Percentiles rank a stretch among this genome's conserved stretches.
phyloP scores from a whole-genome alignment of 345 rosid genomes.

The Lagerstroemia speciosa region DNA sequence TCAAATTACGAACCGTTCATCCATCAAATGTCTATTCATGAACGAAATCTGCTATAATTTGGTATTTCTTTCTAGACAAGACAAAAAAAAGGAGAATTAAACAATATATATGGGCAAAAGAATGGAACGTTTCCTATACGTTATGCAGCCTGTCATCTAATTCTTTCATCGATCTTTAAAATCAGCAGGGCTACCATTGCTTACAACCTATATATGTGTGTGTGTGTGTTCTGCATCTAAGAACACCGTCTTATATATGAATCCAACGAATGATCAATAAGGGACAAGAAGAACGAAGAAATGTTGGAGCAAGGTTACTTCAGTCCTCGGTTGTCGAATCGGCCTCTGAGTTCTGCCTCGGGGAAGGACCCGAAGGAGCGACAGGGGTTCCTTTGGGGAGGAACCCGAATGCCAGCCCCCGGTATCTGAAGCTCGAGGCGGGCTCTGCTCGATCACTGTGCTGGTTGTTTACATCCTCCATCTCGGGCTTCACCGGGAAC shows the following conservation, averaged over 20 bases:
- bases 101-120: not conserved
- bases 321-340: not conserved
- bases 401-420: slow-evolving; percentile 1
- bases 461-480: not conserved
- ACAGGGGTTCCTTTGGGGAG: slow-evolving; percentile 7
- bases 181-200: not conserved
- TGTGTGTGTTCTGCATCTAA: not conserved
- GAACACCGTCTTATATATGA: not conserved
- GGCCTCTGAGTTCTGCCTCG: not conserved
- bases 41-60: not conserved
- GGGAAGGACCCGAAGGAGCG: slow-evolving; percentile 6
- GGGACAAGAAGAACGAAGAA: not conserved
- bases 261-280: not conserved
- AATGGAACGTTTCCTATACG: not conserved
- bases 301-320: not conserved
- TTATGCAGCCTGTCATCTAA: not conserved
- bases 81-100: not conserved
- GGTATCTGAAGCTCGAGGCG: slow-evolving; percentile 4
- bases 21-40: not conserved
- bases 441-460: not conserved
- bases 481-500: not conserved
- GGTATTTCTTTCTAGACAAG: not conserved
- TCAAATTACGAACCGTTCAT: not conserved
- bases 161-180: not conserved
- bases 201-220: not conserved